Conservation (phyloP, 1,139 yeast species). For the Geotrichum siamense region DNA sequence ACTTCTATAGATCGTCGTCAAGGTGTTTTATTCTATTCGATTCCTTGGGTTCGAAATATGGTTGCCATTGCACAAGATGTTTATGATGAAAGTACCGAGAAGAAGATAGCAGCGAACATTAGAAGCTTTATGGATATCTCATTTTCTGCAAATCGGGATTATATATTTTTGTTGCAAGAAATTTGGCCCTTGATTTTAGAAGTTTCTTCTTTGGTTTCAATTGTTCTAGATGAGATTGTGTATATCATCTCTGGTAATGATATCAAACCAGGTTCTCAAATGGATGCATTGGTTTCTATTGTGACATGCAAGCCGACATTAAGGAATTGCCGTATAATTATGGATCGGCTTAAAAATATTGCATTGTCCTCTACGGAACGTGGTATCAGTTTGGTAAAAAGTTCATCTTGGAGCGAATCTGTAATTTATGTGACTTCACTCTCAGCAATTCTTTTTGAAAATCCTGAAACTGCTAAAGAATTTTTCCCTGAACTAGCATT, state of each 20-base stretch:
- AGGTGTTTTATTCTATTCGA: constrained; percentile 48
- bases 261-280: constrained; percentile 9
- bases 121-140: constrained; percentile 60
- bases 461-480: constrained; percentile 55
- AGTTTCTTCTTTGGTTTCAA: constrained; percentile 5
- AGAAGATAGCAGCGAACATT: constrained; percentile 57
- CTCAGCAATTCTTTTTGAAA: constrained; percentile 66
- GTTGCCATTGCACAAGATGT: constrained; percentile 42
- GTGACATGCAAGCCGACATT: constrained; percentile 64
- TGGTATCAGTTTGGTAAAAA: constrained; percentile 37
- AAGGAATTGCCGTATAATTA: constrained; percentile 62
- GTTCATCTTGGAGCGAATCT: constrained; percentile 66
- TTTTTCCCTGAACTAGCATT: constrained; percentile 69
- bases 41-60: constrained; percentile 76
- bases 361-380: constrained; percentile 31
- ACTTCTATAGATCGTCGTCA: constrained; percentile 35
- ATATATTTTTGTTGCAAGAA: constrained; percentile 47
- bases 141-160: constrained; percentile 36
- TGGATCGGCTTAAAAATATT: constrained; percentile 45
- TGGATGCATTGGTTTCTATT: constrained; percentile 42
- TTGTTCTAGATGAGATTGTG: constrained; percentile 16
- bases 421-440: constrained; percentile 61
- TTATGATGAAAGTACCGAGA: constrained; percentile 35
- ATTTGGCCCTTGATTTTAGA: constrained; percentile 51
- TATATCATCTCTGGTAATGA: constrained; percentile 12